These are phyloP conservation scores for Oehlia diaphana DNA, from an alignment of 192 early-diverging fungal species.

Conservation along the genomic window DNA sequence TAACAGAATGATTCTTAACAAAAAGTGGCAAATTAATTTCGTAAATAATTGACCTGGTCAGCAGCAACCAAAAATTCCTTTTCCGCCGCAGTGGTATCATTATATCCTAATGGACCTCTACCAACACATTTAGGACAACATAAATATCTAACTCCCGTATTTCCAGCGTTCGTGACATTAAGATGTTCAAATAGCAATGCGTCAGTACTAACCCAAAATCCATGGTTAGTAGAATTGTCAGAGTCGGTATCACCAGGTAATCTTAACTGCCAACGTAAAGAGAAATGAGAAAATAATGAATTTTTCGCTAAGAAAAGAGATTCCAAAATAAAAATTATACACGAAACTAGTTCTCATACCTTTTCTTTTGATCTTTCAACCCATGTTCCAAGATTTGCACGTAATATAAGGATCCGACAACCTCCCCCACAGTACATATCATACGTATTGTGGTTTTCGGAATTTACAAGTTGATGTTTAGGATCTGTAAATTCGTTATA, in stretches of 20 bases:
- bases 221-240: neutral
- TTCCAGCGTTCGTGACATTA: slow-evolving; percentile 63
- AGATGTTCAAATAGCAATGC: slow-evolving; percentile 81
- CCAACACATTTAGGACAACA: slow-evolving; percentile 77
- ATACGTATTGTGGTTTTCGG: slow-evolving; percentile 33
- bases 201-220: slow-evolving; percentile 57
- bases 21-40: no score
- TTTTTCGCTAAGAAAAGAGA: neutral
- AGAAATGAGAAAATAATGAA: neutral
- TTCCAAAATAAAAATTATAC: neutral
- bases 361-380: slow-evolving; percentile 50
- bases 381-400: slow-evolving; percentile 41
- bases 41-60: slow-evolving; percentile 55
- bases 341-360: neutral
- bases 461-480: slow-evolving; percentile 6
- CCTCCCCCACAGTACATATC: slow-evolving; percentile 52
- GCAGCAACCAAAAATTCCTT: slow-evolving; percentile 64
- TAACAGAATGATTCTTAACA: no score
- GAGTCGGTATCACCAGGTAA: no score
- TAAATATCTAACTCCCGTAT: slow-evolving; percentile 59
- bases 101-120: slow-evolving; percentile 69
- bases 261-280: slow-evolving; percentile 18
- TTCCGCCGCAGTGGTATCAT: slow-evolving; percentile 44
- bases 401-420: slow-evolving; percentile 50
- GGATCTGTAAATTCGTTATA: slow-evolving; percentile 2